Percentiles rank a stretch among this genome's conserved stretches.
phyloP scores from a whole-genome alignment of 176 grass and related monocot species.

The Tuctoria greenei region DNA sequence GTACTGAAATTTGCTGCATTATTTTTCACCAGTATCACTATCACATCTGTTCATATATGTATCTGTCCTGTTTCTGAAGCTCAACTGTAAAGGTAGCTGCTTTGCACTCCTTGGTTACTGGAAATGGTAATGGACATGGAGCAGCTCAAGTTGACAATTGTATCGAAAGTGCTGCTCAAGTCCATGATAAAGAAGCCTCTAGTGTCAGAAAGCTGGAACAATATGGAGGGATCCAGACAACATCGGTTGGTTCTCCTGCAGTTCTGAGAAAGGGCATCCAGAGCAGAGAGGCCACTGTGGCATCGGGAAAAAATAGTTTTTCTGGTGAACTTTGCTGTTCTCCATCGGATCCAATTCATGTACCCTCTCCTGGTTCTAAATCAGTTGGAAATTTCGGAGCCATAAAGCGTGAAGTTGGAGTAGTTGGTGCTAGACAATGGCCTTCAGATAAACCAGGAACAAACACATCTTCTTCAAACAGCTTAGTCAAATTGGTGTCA shows the following conservation, averaged over 20 bases:
- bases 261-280: conserved; percentile 27
- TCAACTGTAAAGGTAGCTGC: conserved; percentile 49
- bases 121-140: conserved; percentile 35
- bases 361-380: conserved; percentile 58
- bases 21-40: conserved; percentile 48
- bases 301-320: conserved; percentile 46
- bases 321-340: conserved; percentile 54
- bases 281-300: conserved; percentile 22
- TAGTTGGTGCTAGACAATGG: conserved; percentile 48
- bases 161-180: conserved; percentile 8
- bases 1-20: conserved; percentile 35
- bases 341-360: conserved; percentile 75
- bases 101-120: conserved; percentile 28
- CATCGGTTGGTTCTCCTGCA: conserved; percentile 29
- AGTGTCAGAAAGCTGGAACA: conserved; percentile 26
- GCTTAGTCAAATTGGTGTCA: conserved; percentile 26
- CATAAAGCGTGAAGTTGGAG: conserved; percentile 76
- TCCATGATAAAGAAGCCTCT: conserved; percentile 38
- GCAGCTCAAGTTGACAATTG: conserved; percentile 35
- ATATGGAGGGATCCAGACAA: conserved; percentile 7
- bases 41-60: conserved; percentile 54
- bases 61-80: conserved; percentile 55
- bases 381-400: conserved; percentile 60
- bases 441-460: conserved; percentile 36
- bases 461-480: conserved; percentile 44